Base-by-base conservation (phyloP, 176 grass and related monocot genomes). In the Musa acuminata region DNA sequence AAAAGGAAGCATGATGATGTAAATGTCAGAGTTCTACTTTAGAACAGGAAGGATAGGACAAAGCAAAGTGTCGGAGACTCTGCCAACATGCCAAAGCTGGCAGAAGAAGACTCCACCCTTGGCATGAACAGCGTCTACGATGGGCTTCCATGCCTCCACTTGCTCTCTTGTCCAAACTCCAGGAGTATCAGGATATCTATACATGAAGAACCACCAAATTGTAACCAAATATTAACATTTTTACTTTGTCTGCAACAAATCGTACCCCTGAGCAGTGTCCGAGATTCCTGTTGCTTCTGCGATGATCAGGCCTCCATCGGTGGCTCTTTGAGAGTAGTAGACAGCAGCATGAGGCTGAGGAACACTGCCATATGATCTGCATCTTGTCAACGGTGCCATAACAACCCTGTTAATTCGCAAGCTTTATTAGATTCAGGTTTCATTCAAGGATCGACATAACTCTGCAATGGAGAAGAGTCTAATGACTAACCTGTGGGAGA, bases 61-160 rank as follows among this genome's bases (percentile, higher is more conserved):
- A 2, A 3, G 29, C 29, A 3, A 29, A 2, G 29, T 81, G 77
- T 65, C 88, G 3, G 87, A 89, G 66, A 85, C 81, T 21, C 87
- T 82, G 64, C 90, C 87, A 22, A 76, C 84, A 1, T 89, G 90
- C 82, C 84, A 89, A 58, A 93, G 82, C 63, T 89, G 87, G 75
- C 81, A 87, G 59, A 92, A 92, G 78, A 92, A 89, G 64, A 83
- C 67, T 13, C 84, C 87, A 58, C 87, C 86, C 72, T 89, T 83
- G 1, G 52, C 43, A 67, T 87, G 90, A 79, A 92, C 84, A 0
- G 75, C 84, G 52, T 86, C 71, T 9, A 89, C 82, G 6, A 89
- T 89, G 22, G 90, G 87, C 58, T 85, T 88, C 90, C 90, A 92
- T 73, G 84, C 79, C 87, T 89, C 90, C 68, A 92, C 81, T 19